Evolutionary conservation across 257 asterid genomes (phyloP), one percentile per base, ranked within the genome.

Genomic region (Vinca minor): DNA sequence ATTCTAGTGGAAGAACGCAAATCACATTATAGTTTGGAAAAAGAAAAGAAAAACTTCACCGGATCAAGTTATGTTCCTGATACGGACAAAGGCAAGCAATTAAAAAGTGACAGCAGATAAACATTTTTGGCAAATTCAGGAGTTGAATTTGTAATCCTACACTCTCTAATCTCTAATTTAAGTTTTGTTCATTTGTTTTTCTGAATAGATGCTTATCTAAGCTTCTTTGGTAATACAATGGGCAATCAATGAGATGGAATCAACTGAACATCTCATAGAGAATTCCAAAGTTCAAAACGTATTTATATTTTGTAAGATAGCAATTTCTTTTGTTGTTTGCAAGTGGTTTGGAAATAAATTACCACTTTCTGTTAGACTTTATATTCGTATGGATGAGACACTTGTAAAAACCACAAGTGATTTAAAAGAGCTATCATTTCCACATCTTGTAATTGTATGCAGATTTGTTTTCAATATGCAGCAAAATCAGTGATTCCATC

Each of bases 1-100:
- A 77, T 77, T 64, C 82, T 73, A 63, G 57, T 59, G 59, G 25
- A 49, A 36, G 26, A 59, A 15, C 26, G 17, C 11, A 56, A 21
- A n/a, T n/a, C 2, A 23, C 32, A 7, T 54, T 21, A 44, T 11
- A 64, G 0, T 0, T 29, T 14, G 49, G 13, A 45, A 6, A 46
- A 25, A 31, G 18, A 21, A 31, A 9, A 29, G 18, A 28, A 15
- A 11, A 54, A 13, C 59, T 29, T 54, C 9, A 29, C 41, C 5
- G 31, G 25, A 55, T 55, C 59, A 55, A 29, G 41, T 29, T 32
- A 47, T 31, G 36, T n/a, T 10, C 45, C 21, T 6, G 32, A 63
- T 31, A 4, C 17, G 4, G 26, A 62, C 8, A 26, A 29, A 26
- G 6, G 28, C 25, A 14, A 23, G 8, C 45, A 20, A 8, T 62